Percentiles rank a stretch among this genome's conserved stretches.
Evolutionary conservation across 2,329 filamentous ascomycete species (phyloP).

Genomic region (Penicillium sp.): DNA sequence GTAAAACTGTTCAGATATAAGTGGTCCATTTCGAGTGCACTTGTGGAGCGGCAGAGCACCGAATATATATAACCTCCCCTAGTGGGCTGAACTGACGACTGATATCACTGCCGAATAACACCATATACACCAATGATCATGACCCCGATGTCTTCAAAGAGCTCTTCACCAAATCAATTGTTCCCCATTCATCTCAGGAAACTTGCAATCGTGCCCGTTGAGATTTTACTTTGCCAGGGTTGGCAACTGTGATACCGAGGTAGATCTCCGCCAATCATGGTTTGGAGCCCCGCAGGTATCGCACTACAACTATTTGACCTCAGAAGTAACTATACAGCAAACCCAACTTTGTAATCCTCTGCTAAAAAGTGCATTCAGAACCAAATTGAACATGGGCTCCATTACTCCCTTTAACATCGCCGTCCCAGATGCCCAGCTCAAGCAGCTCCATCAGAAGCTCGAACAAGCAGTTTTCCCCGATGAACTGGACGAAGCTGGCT

Average conservation of each 20-base stretch:
- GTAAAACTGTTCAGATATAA: no score
- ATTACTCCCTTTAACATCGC: constrained; percentile 48
- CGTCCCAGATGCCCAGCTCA: constrained; percentile 53
- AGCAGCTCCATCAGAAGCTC: constrained; percentile 58
- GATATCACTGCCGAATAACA: no score
- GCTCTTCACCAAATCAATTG: neutral
- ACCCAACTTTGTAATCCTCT: neutral
- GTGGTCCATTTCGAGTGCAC: no score
- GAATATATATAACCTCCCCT: no score
- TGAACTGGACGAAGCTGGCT: constrained; percentile 52
- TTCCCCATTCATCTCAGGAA: neutral
- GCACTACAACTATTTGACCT: neutral
- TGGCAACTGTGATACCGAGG: constrained; percentile 11
- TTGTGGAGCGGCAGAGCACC: no score
- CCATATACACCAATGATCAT: no score
- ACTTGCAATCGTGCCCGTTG: neutral
- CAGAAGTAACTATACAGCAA: neutral
- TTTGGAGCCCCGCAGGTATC: neutral
- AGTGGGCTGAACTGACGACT: no score
- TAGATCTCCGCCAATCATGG: constrained; percentile 1
- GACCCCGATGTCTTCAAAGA: neutral
- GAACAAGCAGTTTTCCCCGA: constrained; percentile 55
- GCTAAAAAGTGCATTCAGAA: neutral
- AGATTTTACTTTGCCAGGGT: neutral
- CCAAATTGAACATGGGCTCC: constrained; percentile 10